Evolutionary conservation across 2,329 filamentous ascomycete genomes (phyloP).

Genomic region (Paracorniculantispora psalliotae): DNA sequence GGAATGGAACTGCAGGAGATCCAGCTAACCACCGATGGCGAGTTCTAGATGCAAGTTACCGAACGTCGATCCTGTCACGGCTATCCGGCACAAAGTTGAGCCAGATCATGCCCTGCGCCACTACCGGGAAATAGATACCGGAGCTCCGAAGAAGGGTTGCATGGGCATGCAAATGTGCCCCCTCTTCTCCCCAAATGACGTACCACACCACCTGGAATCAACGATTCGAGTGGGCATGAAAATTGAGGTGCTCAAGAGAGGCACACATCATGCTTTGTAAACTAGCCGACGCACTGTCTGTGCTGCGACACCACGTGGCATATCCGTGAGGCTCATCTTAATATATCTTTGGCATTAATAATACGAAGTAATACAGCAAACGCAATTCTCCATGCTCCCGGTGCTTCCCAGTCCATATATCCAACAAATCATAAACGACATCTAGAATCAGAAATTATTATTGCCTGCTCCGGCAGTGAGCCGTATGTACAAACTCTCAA

Average conservation of each 20-base stretch:
- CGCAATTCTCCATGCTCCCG: slow-evolving; percentile 10
- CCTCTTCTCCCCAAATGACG: slow-evolving; percentile 33
- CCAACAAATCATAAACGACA: slow-evolving; percentile 6
- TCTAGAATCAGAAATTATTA: not conserved
- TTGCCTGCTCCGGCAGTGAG: not conserved
- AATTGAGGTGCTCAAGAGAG: slow-evolving; percentile 44
- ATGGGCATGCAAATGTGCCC: slow-evolving; percentile 64
- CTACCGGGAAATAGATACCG: slow-evolving; percentile 56
- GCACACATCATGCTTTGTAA: slow-evolving; percentile 18
- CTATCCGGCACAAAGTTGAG: slow-evolving; percentile 48
- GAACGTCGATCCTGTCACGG: slow-evolving; percentile 61
- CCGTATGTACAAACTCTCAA: slow-evolving; percentile 4
- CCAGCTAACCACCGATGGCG: slow-evolving; percentile 7
- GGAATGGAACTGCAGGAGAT: not conserved
- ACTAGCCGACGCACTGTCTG: too few species aligned
- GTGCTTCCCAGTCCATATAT: slow-evolving; percentile 8
- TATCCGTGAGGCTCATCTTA: not conserved
- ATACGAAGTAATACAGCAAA: not conserved
- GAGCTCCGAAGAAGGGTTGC: slow-evolving; percentile 51
- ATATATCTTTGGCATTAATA: not conserved
- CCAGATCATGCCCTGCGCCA: slow-evolving; percentile 55
- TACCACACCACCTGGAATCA: not conserved
- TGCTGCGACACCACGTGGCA: not conserved
- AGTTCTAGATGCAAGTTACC: slow-evolving; percentile 57
- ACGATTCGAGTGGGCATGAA: slow-evolving; percentile 45